Evolutionary conservation across 2,329 filamentous ascomycete species (phyloP).

Genomic region (Pseudophaeomoniella oleicola): DNA sequence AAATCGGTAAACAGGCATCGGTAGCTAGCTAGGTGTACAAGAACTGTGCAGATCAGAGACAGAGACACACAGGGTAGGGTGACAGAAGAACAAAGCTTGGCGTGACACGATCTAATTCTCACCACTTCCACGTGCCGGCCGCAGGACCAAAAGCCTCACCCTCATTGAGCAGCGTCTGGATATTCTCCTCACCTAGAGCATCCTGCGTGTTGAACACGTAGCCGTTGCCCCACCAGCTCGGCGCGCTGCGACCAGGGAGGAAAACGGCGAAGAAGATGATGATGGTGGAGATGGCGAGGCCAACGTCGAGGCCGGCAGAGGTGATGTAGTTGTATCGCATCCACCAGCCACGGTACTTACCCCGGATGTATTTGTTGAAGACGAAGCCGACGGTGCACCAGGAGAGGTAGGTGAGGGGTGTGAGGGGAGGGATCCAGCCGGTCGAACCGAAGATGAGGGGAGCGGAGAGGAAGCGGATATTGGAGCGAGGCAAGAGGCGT

Average conservation of each 20-base stretch:
- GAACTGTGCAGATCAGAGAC: too few species aligned
- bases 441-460: slow-evolving; percentile 56
- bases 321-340: slow-evolving; percentile 64
- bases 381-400: slow-evolving; percentile 54
- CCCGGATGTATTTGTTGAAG: slow-evolving; percentile 55
- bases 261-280: slow-evolving; percentile 54
- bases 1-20: too few species aligned
- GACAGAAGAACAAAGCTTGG: too few species aligned
- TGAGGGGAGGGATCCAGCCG: slow-evolving; percentile 52
- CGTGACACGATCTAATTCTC: too few species aligned
- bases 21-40: too few species aligned
- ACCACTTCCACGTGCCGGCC: not conserved
- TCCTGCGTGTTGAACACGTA: not conserved
- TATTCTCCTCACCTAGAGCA: not conserved
- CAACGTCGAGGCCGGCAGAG: slow-evolving; percentile 55
- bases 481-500: slow-evolving; percentile 44
- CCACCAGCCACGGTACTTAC: slow-evolving; percentile 58
- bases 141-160: slow-evolving; percentile 2
- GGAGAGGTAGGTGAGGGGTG: slow-evolving; percentile 54
- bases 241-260: not conserved
- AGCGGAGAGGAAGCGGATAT: slow-evolving; percentile 51
- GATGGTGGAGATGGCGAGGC: slow-evolving; percentile 50
- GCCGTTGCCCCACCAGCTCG: slow-evolving; percentile 1
- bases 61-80: too few species aligned
- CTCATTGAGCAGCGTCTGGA: not conserved